Base-by-base conservation (phyloP, 768 basidiomycete genomes). In the Hypholoma fasciculare region DNA sequence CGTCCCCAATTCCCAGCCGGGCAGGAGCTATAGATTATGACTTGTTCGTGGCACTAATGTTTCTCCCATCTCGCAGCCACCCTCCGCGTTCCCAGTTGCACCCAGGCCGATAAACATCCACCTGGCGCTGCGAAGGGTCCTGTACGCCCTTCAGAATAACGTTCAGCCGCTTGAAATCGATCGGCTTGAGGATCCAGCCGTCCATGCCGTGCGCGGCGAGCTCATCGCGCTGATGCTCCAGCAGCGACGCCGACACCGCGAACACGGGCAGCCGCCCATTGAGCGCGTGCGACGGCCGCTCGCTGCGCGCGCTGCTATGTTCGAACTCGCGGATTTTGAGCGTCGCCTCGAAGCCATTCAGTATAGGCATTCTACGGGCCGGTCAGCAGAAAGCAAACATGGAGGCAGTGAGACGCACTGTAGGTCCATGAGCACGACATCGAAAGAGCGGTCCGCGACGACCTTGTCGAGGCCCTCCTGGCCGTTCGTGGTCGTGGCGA, bases 101-200 rank as follows among this genome's bases (percentile, higher is more conserved):
- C 1, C 81, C 84, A 1, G 74, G 67, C 8, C 61, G 67, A 65
- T 87, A 88, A 0, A 85, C 67, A 63, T 90, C 84, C 7, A 64
- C 67, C 27, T 71, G 63, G 23, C 89, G 81, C 63, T 85, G 82
- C 1, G 58, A 59, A 0, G 71, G 67, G 60, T 90, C 84, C 3
- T 75, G 77, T 13, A 90, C 78, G 0, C 89, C 90, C 11, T 74
- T 71, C 19, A 94, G 68, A 34, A 94, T 75, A 2, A 70, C 66
- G 20, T 78, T 71, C 11, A 93, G 77, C 13, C 91, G 78, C 60
- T 83, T 82, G 71, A 90, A 92, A 68, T 92, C 86, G 62, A 93
- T 85, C 0, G 91, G 92, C 71, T 93, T 93, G 60, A 93, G 73
- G 16, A 92, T 82, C 90, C 90, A 94, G 4, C 91, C 92, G 67